Evolutionary conservation across 805 yeast genomes (phyloP), one percentile per base, ranked within the genome.

Genomic region (Hanseniaspora taiwanica): DNA sequence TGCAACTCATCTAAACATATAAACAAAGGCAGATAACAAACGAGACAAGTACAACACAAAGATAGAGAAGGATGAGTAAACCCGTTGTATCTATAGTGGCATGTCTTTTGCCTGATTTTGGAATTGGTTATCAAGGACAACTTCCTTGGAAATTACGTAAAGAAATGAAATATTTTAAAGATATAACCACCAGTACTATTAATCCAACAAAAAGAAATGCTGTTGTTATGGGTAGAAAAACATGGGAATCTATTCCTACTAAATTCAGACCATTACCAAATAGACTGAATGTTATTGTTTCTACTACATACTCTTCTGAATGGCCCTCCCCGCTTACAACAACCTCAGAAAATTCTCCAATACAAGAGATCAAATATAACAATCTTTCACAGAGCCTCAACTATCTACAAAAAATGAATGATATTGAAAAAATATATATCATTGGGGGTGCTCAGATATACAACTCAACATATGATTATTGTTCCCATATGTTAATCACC

Each of bases 391-490:
- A 63, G 5, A 58, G 58, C 1, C 74, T 80, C 0, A 44, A 75
- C 7, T 45, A 53, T 0, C 42, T 48, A 10, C 45, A 71, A 9
- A 21, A 20, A 9, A 34, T 45, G 36, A 46, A 51, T 4, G 46
- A 51, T 1, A 54, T 79, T 17, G 81, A 75, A 38, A 72, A 73
- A 37, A 67, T 91, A 1, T 91, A 77, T 53, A 70, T 91, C 20
- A 89, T 91, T 46, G 98, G 98, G 3, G 98, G 98, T 1, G 91
- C 87, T 1, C 87, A 87, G 54, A 65, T 91, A 7, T 91, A 91
- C 61, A 69, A 73, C 39, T 66, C 74, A 31, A 66, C 77, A 12
- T 52, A 58, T 40, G 60, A 61, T 3, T 40, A 62, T 9, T 74
- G 78, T 1, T 71, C 71, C 36, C 67, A 74, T 21, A 59, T 84